These are phyloP conservation scores for Rhodofomes roseus DNA, from an alignment of 1,284 basidiomycete species.

Conservation along the genomic window DNA sequence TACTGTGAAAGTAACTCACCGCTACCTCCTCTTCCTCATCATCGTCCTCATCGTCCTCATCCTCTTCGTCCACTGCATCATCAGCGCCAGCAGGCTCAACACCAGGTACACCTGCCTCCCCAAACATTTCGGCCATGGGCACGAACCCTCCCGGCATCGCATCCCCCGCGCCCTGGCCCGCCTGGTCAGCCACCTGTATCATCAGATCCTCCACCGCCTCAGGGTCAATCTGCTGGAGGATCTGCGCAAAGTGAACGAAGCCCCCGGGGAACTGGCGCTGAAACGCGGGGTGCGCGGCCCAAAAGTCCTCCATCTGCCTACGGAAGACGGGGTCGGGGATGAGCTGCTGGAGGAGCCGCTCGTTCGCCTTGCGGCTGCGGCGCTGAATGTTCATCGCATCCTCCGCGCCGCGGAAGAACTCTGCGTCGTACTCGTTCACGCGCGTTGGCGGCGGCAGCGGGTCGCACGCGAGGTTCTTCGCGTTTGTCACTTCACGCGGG, in stretches of 20 bases:
- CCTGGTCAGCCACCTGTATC: slow-evolving; percentile 35
- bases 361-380: slow-evolving; percentile 37
- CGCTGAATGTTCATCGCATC: slow-evolving; percentile 40
- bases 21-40: slow-evolving; percentile 42
- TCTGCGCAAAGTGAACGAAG: slow-evolving; percentile 58
- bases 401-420: slow-evolving; percentile 68
- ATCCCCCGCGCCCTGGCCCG: slow-evolving; percentile 20
- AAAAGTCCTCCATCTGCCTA: slow-evolving; percentile 55
- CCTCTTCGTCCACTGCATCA: slow-evolving; percentile 16
- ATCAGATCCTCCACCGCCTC: slow-evolving; percentile 56
- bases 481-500: slow-evolving; percentile 47
- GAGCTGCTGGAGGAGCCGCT: slow-evolving; percentile 47
- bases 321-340: slow-evolving; percentile 56
- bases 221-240: slow-evolving; percentile 52
- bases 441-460: slow-evolving; percentile 70
- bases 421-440: slow-evolving; percentile 59
- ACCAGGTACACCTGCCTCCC: slow-evolving; percentile 14
- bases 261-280: slow-evolving; percentile 60
- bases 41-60: slow-evolving; percentile 28
- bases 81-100: background rate
- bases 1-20: slow-evolving; percentile 33
- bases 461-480: slow-evolving; percentile 70
- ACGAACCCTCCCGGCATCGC: background rate
- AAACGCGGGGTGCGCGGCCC: slow-evolving; percentile 48
- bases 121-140: slow-evolving; percentile 25